phyloP scores from a whole-genome alignment of 2,329 filamentous ascomycete species.

The Paecilomyces fulvus region DNA sequence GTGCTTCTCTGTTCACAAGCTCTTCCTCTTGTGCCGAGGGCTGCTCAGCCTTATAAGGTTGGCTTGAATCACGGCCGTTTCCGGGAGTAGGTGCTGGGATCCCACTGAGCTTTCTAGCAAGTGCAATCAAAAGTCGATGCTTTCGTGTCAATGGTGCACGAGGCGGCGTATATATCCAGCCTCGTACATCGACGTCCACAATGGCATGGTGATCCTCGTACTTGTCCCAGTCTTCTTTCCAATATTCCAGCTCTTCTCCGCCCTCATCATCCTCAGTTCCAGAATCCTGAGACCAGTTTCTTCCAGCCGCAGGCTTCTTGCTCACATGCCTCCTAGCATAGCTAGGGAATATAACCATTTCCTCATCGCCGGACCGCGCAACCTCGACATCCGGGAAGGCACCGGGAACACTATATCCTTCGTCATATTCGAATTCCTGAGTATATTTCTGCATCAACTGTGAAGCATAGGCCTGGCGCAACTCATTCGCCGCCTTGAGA shows the following conservation, averaged over 20 bases:
- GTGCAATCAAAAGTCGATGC: constrained; percentile 75
- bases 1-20: constrained; percentile 64
- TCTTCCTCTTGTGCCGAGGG: constrained; percentile 54
- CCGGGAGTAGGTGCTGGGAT: constrained; percentile 57
- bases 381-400: constrained; percentile 82
- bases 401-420: constrained; percentile 54
- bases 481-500: constrained; percentile 61
- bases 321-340: constrained; percentile 71
- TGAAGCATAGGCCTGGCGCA: constrained; percentile 58
- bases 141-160: constrained; percentile 76
- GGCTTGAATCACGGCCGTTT: constrained; percentile 3
- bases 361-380: constrained; percentile 68
- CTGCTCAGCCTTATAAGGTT: constrained; percentile 29
- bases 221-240: constrained; percentile 68
- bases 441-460: constrained; percentile 42
- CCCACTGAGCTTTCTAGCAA: constrained; percentile 81
- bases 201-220: constrained; percentile 75
- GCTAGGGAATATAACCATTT: constrained; percentile 92
- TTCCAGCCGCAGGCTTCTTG: constrained; percentile 34
- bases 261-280: constrained; percentile 28
- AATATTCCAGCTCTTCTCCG: constrained; percentile 61
- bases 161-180: constrained; percentile 89
- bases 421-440: constrained; percentile 34
- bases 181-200: constrained; percentile 88
- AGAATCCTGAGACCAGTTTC: constrained; percentile 16